Evolutionary conservation across 225 moss, liverwort and hornwort species (phyloP), one percentile per base, ranked within the genome.

Genomic region (Anthoceros angustus): DNA sequence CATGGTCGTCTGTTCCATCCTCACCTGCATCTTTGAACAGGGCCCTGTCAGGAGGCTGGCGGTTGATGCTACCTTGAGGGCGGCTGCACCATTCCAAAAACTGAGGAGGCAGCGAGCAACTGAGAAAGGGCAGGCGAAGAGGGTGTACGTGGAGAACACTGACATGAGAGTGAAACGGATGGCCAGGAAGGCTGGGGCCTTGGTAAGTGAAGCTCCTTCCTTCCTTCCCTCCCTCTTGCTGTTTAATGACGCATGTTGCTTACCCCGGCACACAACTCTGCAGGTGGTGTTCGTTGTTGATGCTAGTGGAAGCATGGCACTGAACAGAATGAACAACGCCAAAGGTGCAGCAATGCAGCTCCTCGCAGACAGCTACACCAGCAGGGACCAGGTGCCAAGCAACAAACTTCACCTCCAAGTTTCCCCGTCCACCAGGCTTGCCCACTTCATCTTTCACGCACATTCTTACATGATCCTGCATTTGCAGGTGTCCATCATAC

Each of bases 341-440:
- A 95, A 95, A 77, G 94, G 94, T 61, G 94, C 94, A 66, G 94
- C 94, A 10, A 88, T 95, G 94, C 94, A 95, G 71, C 86, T 95
- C 62, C 79, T 95, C 64, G 79, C 94, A 39, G 94, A 95, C 78
- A 94, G 94, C 76, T 94, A 94, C 72, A 88, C 87, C 12, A 95
- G 94, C 80, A 82, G 94, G 74, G 94, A 95, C 75, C 90, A 95
- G 88, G 83, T 83, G 65, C 0, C 12, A 7, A 24, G 25, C 21
- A 2, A 43, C 6, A 15, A n/a, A 40, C 12, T 40, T 61, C 65
- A 25, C 23, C 46, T 48, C 12, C 21, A 69, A 39, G 32, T 32
- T 32, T 4, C 32, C 32, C 2, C 32, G 32, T 32, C 32, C 4
- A 32, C 32, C 32, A 32, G 32, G 4, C 32, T 32, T 32, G 4